Evolutionary conservation across 1,284 basidiomycete species (phyloP).

Genomic region (Mycena sp.): DNA sequence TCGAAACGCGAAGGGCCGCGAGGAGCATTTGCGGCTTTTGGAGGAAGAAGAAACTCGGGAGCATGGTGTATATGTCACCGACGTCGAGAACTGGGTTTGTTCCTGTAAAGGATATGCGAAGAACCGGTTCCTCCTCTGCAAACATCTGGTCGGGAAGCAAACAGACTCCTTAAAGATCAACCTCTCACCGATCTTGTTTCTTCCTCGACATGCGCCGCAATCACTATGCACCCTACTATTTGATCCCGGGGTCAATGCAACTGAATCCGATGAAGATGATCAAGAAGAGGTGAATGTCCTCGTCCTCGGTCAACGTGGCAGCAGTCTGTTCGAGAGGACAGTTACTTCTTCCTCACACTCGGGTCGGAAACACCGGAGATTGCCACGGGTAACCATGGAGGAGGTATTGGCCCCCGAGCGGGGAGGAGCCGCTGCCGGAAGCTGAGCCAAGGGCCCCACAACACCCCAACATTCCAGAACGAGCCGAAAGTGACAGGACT

Average conservation of each 20-base stretch:
- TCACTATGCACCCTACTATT: constrained; percentile 22
- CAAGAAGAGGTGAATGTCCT: not conserved
- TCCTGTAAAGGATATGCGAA: constrained; percentile 13
- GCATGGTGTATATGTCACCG: constrained; percentile 15
- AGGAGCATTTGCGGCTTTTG: constrained; percentile 2
- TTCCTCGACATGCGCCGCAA: constrained; percentile 11
- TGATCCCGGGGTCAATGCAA: not conserved
- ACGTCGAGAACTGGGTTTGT: constrained; percentile 15
- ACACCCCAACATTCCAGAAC: too few species aligned
- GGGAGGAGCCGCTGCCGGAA: too few species aligned
- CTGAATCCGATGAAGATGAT: not conserved
- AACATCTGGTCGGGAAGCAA: constrained; percentile 21
- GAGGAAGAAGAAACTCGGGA: constrained; percentile 12
- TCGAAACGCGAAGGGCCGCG: constrained; percentile 7
- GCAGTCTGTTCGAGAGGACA: not conserved
- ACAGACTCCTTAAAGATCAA: not conserved
- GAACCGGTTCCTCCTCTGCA: constrained; percentile 18
- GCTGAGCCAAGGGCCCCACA: too few species aligned
- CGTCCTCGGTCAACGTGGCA: not conserved
- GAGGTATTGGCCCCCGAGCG: too few species aligned
- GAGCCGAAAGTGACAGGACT: too few species aligned
- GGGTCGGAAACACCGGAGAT: too few species aligned
- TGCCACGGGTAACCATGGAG: too few species aligned
- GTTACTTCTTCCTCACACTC: too few species aligned
- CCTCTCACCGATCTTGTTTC: constrained; percentile 2